Evolutionary conservation across 2,329 filamentous ascomycete genomes (phyloP).

Genomic region (Fusarium transvaalense): DNA sequence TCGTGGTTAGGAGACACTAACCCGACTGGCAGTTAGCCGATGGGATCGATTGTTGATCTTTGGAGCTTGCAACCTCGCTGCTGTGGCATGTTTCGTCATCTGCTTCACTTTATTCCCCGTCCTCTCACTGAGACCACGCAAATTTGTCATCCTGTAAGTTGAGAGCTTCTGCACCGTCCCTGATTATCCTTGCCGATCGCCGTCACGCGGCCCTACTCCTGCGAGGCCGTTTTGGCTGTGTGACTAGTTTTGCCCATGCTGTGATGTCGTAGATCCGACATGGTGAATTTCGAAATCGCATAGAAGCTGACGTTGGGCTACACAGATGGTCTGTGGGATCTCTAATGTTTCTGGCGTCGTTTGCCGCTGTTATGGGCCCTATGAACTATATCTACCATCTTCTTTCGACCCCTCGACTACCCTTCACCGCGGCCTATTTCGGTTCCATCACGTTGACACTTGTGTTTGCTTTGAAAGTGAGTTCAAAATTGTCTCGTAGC

Average conservation of each 20-base stretch:
- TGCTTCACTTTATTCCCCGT: slow-evolving; percentile 92
- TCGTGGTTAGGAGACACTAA: slow-evolving; percentile 56
- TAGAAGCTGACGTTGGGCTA: slow-evolving; percentile 45
- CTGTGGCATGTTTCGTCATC: slow-evolving; percentile 90
- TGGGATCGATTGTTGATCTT: slow-evolving; percentile 98
- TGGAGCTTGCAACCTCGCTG: slow-evolving; percentile 88
- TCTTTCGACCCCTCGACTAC: slow-evolving; percentile 83
- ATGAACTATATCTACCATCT: slow-evolving; percentile 86
- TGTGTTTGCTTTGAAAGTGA: slow-evolving; percentile 92
- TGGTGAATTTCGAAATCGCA: slow-evolving; percentile 32
- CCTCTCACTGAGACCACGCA: slow-evolving; percentile 83
- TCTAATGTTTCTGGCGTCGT: slow-evolving; percentile 88
- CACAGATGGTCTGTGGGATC: slow-evolving; percentile 95
- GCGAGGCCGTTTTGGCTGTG: slow-evolving; percentile 17
- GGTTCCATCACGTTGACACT: slow-evolving; percentile 90
- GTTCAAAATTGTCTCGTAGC: slow-evolving; percentile 55
- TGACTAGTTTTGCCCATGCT: slow-evolving; percentile 35
- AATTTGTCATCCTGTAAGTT: slow-evolving; percentile 97
- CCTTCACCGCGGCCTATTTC: slow-evolving; percentile 95
- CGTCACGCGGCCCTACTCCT: slow-evolving; percentile 32
- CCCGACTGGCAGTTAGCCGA: slow-evolving; percentile 79
- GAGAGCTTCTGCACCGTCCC: slow-evolving; percentile 29
- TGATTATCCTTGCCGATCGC: slow-evolving; percentile 26
- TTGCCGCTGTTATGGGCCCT: slow-evolving; percentile 94
- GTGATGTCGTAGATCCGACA: slow-evolving; percentile 33